Conservation (phyloP, 1,139 yeast genomes). For the Geotrichum citri-aurantii region DNA sequence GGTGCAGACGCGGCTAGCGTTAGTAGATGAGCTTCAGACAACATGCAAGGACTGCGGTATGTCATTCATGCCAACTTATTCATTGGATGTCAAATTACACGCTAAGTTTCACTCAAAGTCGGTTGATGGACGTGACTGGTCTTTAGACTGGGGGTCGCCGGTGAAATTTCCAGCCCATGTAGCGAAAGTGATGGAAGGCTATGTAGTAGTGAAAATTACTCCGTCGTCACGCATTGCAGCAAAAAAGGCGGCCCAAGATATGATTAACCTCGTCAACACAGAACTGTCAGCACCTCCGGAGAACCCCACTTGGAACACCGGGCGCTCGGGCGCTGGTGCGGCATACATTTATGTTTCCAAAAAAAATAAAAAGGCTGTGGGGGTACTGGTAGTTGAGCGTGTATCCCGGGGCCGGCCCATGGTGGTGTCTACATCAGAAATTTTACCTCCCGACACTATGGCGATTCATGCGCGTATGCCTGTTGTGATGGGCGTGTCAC, state of each 20-base stretch:
- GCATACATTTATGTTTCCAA: constrained; percentile 49
- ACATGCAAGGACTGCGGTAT: constrained; percentile 56
- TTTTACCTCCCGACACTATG: constrained; percentile 16
- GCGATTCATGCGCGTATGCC: constrained; percentile 1
- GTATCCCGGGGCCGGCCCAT: constrained; percentile 44
- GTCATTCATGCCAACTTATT: constrained; percentile 47
- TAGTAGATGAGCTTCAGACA: constrained; percentile 35
- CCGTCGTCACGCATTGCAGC: constrained; percentile 30
- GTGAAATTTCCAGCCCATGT: constrained; percentile 9
- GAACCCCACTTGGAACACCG: constrained; percentile 43
- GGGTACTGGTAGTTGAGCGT: constrained; percentile 46
- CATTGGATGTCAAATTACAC: constrained; percentile 47
- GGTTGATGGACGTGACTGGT: constrained; percentile 45
- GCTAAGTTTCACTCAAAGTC: constrained; percentile 40
- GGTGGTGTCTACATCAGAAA: constrained; percentile 34
- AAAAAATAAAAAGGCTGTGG: constrained; percentile 43
- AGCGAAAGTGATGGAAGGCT: constrained; percentile 14
- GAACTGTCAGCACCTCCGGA: constrained; percentile 57
- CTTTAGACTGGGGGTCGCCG: constrained; percentile 36
- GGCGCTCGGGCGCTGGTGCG: constrained; percentile 26
- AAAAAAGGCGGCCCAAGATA: constrained; percentile 34
- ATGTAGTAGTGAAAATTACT: constrained; percentile 32
- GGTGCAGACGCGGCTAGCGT: constrained; percentile 11
- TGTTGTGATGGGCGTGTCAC: constrained; percentile 49
- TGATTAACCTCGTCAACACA: constrained; percentile 49